phyloP scores from a whole-genome alignment of 2,329 filamentous ascomycete species.

The Pseudocercospora fuligena region DNA sequence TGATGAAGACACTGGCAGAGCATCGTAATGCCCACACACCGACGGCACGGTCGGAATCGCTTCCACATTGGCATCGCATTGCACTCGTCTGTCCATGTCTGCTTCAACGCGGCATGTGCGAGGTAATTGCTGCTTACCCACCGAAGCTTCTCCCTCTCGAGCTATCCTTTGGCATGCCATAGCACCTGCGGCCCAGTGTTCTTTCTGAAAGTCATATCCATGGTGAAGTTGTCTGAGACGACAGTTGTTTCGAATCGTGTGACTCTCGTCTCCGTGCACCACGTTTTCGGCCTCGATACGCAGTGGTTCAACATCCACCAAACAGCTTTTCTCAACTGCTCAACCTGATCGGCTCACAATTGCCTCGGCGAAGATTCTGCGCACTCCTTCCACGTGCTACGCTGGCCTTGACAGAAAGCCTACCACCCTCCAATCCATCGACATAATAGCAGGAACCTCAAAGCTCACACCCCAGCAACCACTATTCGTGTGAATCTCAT shows the following conservation, averaged over 20 bases:
- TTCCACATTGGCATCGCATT: conserved; percentile 39
- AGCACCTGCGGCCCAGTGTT: conserved; percentile 37
- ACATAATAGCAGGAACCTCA: conserved; percentile 47
- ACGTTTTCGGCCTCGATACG: conserved; percentile 35
- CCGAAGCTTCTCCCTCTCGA: conserved; percentile 47
- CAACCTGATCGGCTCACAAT: conserved; percentile 9
- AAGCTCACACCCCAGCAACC: conserved; percentile 54
- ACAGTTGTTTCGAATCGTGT: conserved; percentile 38
- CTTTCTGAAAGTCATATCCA: conserved; percentile 24
- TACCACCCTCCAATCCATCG: conserved; percentile 54
- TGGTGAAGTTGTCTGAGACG: conserved; percentile 21
- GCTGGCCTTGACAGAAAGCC: conserved; percentile 43
- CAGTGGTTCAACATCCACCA: conserved; percentile 17
- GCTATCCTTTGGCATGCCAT: conserved; percentile 34
- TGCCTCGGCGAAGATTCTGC: conserved; percentile 51
- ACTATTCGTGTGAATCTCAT: conserved; percentile 57
- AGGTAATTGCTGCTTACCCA: conserved; percentile 55
- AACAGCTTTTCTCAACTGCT: conserved; percentile 14
- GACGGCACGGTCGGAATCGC: conserved; percentile 42
- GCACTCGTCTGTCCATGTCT: conserved; percentile 63
- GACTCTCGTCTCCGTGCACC: conserved; percentile 18
- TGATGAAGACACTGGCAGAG: conserved; percentile 29
- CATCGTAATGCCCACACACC: conserved; percentile 50
- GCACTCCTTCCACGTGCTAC: conserved; percentile 54
- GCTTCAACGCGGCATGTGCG: conserved; percentile 50